Evolutionary conservation across 257 asterid genomes (phyloP), one percentile per base, ranked within the genome.

Genomic region (Prunella vulgaris): DNA sequence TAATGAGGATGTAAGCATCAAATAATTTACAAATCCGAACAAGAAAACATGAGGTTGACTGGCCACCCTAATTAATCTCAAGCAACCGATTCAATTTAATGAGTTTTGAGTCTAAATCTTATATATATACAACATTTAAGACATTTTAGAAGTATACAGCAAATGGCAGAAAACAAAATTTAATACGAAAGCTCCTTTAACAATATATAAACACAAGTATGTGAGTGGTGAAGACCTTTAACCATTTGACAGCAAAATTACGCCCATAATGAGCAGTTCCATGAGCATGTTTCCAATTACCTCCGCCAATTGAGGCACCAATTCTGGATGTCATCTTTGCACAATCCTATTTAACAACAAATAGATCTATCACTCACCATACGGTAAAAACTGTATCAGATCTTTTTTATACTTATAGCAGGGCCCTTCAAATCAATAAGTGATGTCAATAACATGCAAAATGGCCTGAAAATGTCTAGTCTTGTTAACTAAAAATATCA

Each of bases 241-340:
- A 80, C 99, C 99, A 93, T 86, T 87, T 88, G 46, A 93, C 76
- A 64, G 93, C 86, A 77, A 93, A 93, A 81, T 93, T 93, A 59
- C 96, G 87, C 37, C 99, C 99, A 84, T 88, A 93, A 73, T 90
- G 96, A 70, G 97, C 99, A 79, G 95, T 88, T 78, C 98, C 98
- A 64, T 90, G 93, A 32, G 96, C 86, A 86, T 90, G 90, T 86
- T 93, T 90, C 99, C 99, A 90, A 82, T 87, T 93, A 60, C 98
- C 98, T 84, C 97, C 97, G 68, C 87, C 81, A 66, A 85, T 78
- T 35, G 79, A 88, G 60, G 91, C 97, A 44, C 97, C 99, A 72
- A 90, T 90, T 80, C 88, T 80, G 42, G 97, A 85, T 74, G 84
- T 86, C 99, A 93, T 93, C 88, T 90, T 93, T 73, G 99, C 99